Evolutionary conservation across 2,329 filamentous ascomycete species (phyloP), one percentile per base, ranked within the genome.

Genomic region (Westerdykella ornata): DNA sequence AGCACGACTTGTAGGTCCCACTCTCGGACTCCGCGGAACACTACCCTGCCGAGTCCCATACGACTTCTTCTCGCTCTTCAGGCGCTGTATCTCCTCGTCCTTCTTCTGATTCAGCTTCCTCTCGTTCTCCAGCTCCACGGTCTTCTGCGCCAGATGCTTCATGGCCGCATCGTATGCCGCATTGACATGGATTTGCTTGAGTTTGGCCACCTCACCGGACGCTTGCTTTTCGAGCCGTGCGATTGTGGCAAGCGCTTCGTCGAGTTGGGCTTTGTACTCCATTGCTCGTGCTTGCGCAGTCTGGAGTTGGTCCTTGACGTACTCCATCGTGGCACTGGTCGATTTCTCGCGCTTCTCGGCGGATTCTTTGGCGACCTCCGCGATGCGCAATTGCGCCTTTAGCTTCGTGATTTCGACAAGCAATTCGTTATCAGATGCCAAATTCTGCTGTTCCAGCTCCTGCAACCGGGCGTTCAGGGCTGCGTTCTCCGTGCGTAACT

Each of bases 21-120:
- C 58, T 20, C 56, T 52, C 0, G 61, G 54, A 14, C 60, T 61
- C 30, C 43, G 36, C 6, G 46, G 46, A 5, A 51, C 52, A 42
- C 59, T 63, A 14, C 52, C 48, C 5, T 45, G 59, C 3, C 62
- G 41, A 0, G 59, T 65, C 55, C 59, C 8, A 49, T 40, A 17
- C 56, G 51, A 1, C 51, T 33, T 33, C 30, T 33, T 47, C 18
- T 42, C 37, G 22, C 37, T 53, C 41, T 52, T 60, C 14, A 53
- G 20, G 14, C 48, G 41, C 20, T 35, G 22, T 12, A 45, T 43
- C 30, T 64, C 57, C 1, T 62, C 56, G 4, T 62, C 52, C 13
- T 55, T 56, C 4, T 41, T 35, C 19, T 39, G 37, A 8, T 62
- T 36, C 19, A 45, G 35, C 12, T 39, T 46, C 31, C 54, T 53